Percentiles rank a stretch among this genome's conserved stretches.
phyloP scores from a whole-genome alignment of 2,329 filamentous ascomycete genomes.

The Sporothrix sp. region DNA sequence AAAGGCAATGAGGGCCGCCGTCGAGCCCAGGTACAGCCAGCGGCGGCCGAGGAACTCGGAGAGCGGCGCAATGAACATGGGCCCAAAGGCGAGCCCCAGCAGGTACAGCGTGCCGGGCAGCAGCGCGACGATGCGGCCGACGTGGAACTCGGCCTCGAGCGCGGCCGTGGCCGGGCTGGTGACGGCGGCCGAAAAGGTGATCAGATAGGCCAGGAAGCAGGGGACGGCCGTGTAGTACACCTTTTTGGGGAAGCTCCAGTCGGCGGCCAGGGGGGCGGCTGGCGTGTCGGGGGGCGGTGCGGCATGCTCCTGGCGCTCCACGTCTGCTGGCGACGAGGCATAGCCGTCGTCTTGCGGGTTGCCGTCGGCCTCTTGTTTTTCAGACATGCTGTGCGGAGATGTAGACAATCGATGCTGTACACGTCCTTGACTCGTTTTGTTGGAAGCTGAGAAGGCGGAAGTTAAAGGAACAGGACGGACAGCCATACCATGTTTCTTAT shows the following conservation, averaged over 20 bases:
- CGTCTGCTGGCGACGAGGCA: neutral
- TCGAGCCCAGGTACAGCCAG: conserved; percentile 32
- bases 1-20: conserved; percentile 32
- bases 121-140: conserved; percentile 37
- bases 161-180: neutral
- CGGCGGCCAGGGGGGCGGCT: neutral
- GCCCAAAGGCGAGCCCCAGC: conserved; percentile 50
- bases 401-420: no score
- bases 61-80: conserved; percentile 47
- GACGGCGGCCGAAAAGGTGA: conserved; percentile 6
- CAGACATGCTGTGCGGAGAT: no score
- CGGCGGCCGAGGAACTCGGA: conserved; percentile 49
- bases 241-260: neutral
- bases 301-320: neutral
- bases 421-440: no score
- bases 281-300: neutral
- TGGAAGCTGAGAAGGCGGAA: no score
- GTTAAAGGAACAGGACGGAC: no score
- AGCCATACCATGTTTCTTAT: no score
- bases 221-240: conserved; percentile 5
- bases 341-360: no score
- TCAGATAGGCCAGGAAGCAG: conserved; percentile 6
- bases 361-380: no score
- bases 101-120: conserved; percentile 61
- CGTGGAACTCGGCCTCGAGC: conserved; percentile 1